phyloP scores from a whole-genome alignment of 352 stramenopile species.

The Globisporangium yorkense region DNA sequence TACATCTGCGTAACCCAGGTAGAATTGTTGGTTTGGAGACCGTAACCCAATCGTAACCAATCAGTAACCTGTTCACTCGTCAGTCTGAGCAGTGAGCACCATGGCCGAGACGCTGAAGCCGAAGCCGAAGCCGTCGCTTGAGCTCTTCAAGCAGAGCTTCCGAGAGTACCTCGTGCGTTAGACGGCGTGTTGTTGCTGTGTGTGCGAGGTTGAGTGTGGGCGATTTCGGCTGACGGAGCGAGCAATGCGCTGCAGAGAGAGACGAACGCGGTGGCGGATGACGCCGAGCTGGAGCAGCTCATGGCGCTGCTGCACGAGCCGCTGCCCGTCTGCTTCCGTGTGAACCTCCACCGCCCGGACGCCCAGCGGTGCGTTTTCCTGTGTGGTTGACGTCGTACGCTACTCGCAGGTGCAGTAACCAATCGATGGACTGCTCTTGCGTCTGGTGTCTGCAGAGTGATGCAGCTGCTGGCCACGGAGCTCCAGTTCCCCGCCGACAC shows the following conservation, averaged over 20 bases:
- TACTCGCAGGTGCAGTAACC: no score
- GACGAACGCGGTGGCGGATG: constrained; percentile 45
- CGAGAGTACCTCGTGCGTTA: constrained; percentile 60
- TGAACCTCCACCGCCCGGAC: constrained; percentile 70
- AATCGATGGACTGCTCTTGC: background rate
- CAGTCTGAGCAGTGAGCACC: background rate
- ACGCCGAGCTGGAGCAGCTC: constrained; percentile 49
- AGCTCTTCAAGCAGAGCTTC: constrained; percentile 82
- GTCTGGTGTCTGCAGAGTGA: constrained; percentile 24
- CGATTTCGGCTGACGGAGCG: background rate
- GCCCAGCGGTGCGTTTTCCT: constrained; percentile 23
- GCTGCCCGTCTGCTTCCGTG: constrained; percentile 74
- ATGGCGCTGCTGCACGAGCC: constrained; percentile 73
- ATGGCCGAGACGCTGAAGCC: constrained; percentile 4
- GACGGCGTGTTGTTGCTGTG: background rate
- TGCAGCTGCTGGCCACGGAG: constrained; percentile 35
- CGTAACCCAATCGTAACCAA: background rate
- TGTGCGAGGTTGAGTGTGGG: background rate
- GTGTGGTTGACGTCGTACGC: background rate
- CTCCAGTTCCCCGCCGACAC: constrained; percentile 54
- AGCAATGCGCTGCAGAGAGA: constrained; percentile 29
- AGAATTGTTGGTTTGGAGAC: constrained; percentile 3
- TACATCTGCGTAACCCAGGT: constrained; percentile 1
- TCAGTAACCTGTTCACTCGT: background rate
- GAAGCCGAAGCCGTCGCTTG: constrained; percentile 47